A percentile compares a stretch with the other conserved stretches of the same genome.
Evolutionary conservation across 148 eudicot genomes (phyloP).

Genomic region (Amaranthus hypochondriacus): DNA sequence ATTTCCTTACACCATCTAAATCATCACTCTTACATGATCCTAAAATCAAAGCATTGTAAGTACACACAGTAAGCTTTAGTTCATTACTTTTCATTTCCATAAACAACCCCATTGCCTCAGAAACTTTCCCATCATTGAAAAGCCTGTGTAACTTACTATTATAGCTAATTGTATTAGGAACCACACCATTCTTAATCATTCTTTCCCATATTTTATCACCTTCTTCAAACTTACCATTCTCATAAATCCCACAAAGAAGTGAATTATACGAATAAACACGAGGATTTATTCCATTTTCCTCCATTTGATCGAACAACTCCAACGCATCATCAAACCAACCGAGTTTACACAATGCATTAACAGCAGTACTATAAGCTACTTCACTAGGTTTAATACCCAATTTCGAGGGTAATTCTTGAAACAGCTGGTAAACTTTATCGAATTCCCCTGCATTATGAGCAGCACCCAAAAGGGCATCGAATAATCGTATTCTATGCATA

Average conservation of each 20-base stretch:
- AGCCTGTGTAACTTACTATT: conserved; percentile 39
- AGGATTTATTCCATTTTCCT: conserved; percentile 34
- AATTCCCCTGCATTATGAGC: conserved; percentile 24
- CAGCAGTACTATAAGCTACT: conserved; percentile 6
- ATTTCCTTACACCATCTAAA: conserved; percentile 43
- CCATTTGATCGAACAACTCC: conserved; percentile 43
- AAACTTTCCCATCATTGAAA: conserved; percentile 31
- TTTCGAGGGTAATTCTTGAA: conserved; percentile 19
- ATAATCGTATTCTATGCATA: neutral
- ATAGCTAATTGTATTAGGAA: conserved; percentile 38
- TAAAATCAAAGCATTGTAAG: conserved; percentile 40
- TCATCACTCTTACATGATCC: conserved; percentile 34
- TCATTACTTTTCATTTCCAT: conserved; percentile 28
- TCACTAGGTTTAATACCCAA: conserved; percentile 10
- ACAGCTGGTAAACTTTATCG: conserved; percentile 37
- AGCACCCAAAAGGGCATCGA: conserved; percentile 19
- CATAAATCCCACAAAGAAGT: conserved; percentile 35
- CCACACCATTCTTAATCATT: conserved; percentile 32
- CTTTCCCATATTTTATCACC: conserved; percentile 47
- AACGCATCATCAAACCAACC: conserved; percentile 35
- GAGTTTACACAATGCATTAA: conserved; percentile 39
- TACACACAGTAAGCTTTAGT: conserved; percentile 25
- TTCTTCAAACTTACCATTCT: conserved; percentile 24
- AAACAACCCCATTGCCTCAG: conserved; percentile 37
- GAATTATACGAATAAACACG: conserved; percentile 37